Base-by-base conservation (phyloP, 352 stramenopile genomes). In the Globisporangium sylvaticum region DNA sequence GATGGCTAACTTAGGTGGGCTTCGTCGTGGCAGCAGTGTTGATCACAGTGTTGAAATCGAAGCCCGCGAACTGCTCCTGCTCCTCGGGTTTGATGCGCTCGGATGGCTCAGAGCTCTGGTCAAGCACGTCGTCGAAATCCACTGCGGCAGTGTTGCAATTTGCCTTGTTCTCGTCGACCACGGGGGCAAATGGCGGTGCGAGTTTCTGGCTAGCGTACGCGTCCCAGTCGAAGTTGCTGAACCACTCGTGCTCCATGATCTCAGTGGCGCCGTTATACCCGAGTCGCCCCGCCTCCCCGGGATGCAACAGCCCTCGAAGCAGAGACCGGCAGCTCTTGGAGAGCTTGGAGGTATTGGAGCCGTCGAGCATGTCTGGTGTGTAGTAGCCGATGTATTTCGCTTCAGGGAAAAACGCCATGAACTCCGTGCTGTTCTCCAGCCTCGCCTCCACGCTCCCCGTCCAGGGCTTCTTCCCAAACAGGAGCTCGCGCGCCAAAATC, bases 91-190 rank as follows among this genome's bases (percentile, higher is more conserved):
- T 79, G 2, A 91, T 72, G 34, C 65, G 73, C 18, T 71, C 66
- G 0, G 56, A 62, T 20, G 70, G 66, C 4, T 62, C 44, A 0
- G 71, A 76, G 59, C 78, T 88, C 18, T 79, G 69, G 57, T 74
- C 76, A 32, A 90, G 70, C 22, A 90, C 79, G 54, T 91, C 81
- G 54, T 91, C 81, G 29, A 90, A 89, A 46, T 91, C 83, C 24
- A 84, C 73, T 0, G 66, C 77, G 0, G 83, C 79, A 10, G 83
- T 89, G 71, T 91, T 65, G 64, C 79, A 89, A 32, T 90, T 91
- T 18, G 75, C 76, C 60, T 90, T 81, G 55, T 75, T 79, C 53
- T 87, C 75, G 64, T 89, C 77, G 0, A 91, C 75, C 15, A 82
- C 64, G 15, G 83, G 83, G 15, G 68, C 62, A 57, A 91, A 88